Evolutionary conservation across 73 alveolate species (phyloP), one percentile per base, ranked within the genome.

Genomic region (Effrenium voratum): DNA sequence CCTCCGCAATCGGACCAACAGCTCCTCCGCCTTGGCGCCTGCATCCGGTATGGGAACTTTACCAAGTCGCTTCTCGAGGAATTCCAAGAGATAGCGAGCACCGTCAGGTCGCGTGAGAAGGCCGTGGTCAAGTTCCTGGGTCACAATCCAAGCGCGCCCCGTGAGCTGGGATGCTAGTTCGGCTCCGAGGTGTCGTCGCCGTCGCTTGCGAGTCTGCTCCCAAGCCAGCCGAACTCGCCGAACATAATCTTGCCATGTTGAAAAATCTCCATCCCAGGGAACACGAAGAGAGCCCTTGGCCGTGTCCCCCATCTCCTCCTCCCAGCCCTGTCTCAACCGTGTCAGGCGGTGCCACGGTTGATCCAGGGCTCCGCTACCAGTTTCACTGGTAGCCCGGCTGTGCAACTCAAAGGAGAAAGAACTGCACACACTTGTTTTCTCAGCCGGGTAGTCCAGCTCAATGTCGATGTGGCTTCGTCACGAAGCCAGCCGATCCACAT

Each of bases 111-210:
- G 44, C 36, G 68, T 75, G 50, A 86, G 30, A 38, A 13, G 6
- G 5, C 24, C 22, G 6, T 86, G 94, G 49, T 41, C 36, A n/a
- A 86, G 1, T 36, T 86, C 94, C 41, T 86, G 84, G 0, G 94
- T 86, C 38, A 86, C 43, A n/a, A 36, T 44, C 94, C 94, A 86
- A 16, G 94, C 94, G 0, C 83, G 44, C 34, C 79, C 94, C 0
- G 68, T 15, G 15, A 84, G 94, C 43, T 60, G 83, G 5, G 70
- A 24, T 32, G 43, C 94, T 5, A 86, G n/a, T 1, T 43, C 77
- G 0, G 94, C 70, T 30, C 84, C 94, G 0, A 86, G 70, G 47
- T 86, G 73, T 38, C 45, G 16, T 15, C 94, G 32, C 82, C 43
- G 38, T 32, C 59, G 24, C 8, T 38, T 0, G 0, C 47, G 3